Evolutionary conservation across 805 yeast species (phyloP).

Genomic region (Starmerella vaccinii): DNA sequence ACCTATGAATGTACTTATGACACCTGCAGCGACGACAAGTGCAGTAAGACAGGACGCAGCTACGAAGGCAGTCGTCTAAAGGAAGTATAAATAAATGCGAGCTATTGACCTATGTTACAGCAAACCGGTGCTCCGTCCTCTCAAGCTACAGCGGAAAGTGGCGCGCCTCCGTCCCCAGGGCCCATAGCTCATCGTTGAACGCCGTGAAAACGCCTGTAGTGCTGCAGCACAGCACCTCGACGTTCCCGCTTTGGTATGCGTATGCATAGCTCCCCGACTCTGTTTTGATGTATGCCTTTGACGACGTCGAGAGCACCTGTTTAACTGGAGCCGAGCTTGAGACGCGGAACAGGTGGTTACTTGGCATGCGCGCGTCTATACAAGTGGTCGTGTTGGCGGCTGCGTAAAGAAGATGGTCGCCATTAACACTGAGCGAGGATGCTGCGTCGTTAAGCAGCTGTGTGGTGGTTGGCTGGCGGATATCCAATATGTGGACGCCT

Average conservation of each 20-base stretch:
- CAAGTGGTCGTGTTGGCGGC: background rate
- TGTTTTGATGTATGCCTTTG: conserved; percentile 7
- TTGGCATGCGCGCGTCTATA: conserved; percentile 11
- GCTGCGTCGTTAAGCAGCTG: background rate
- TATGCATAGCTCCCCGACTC: background rate
- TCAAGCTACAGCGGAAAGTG: conserved; percentile 6
- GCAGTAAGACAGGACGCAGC: no score
- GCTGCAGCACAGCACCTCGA: conserved; percentile 6
- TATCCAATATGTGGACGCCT: conserved; percentile 22
- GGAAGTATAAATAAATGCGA: no score
- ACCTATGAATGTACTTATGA: no score
- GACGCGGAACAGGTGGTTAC: background rate
- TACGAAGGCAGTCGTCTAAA: no score
- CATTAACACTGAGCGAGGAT: background rate
- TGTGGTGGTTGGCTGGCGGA: background rate
- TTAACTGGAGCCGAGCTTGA: background rate
- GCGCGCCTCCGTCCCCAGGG: conserved; percentile 6
- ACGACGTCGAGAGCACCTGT: background rate
- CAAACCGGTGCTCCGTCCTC: no score
- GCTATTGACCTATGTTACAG: no score
- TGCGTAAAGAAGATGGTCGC: background rate
- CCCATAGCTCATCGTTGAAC: conserved; percentile 5
- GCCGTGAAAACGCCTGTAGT: background rate
- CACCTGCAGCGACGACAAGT: no score
- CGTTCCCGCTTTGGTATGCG: background rate